Percentiles rank a stretch among this genome's conserved stretches.
Conservation (phyloP, 352 stramenopile species). For the Pythium aristosporum region DNA sequence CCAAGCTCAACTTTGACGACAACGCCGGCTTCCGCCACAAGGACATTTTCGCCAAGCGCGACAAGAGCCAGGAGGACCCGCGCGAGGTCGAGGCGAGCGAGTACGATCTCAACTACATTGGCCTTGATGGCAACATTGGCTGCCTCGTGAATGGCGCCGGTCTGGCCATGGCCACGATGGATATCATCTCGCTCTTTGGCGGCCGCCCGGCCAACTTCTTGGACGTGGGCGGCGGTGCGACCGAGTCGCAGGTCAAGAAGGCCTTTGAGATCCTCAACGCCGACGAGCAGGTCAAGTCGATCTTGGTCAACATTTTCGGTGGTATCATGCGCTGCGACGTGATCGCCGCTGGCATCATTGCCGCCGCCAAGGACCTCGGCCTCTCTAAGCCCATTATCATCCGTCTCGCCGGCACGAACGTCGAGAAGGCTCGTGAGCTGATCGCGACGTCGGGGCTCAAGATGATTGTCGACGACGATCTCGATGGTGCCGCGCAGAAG, state of each 20-base stretch:
- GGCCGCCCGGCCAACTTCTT: conserved; percentile 98
- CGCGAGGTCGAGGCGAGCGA: conserved; percentile 93
- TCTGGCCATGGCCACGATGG: conserved; percentile 99
- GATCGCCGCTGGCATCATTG: conserved; percentile 96
- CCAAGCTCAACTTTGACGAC: conserved; percentile 99
- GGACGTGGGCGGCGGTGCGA: conserved; percentile 96
- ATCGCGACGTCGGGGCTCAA: conserved; percentile 92
- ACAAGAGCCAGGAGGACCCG: conserved; percentile 94
- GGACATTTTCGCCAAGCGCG: conserved; percentile 89
- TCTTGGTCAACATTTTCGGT: conserved; percentile 99
- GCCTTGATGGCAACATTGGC: conserved; percentile 98
- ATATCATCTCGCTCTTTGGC: conserved; percentile 99
- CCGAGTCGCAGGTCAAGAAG: conserved; percentile 89
- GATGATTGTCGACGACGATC: conserved; percentile 94
- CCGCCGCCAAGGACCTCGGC: conserved; percentile 94
- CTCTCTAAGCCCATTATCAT: conserved; percentile 98
- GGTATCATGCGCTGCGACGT: conserved; percentile 99
- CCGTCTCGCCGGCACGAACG: conserved; percentile 97
- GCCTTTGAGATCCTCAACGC: conserved; percentile 83
- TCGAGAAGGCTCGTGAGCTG: conserved; percentile 93
- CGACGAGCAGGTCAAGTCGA: conserved; percentile 96
- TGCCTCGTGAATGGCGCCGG: conserved; percentile 99
- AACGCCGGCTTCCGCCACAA: conserved; percentile 98
- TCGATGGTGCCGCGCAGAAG: conserved; percentile 95
- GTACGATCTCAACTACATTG: conserved; percentile 99